These are phyloP conservation scores for Coemansia sp. DNA, from an alignment of 192 early-diverging fungal genomes.

Conservation along the genomic window DNA sequence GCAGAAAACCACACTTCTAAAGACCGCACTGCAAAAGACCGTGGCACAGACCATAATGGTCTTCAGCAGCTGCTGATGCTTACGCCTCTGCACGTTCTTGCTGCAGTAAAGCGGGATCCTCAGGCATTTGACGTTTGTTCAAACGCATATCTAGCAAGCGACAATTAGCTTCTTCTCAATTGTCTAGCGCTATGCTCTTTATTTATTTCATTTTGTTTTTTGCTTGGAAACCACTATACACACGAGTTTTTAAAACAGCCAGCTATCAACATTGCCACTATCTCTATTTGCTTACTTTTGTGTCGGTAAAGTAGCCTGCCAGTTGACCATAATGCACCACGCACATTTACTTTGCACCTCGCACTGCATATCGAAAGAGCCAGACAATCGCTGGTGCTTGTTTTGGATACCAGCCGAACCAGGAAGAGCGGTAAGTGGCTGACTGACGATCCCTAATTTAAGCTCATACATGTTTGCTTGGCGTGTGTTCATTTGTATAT, in stretches of 20 bases:
- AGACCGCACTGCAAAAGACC: not conserved
- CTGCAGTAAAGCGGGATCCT: constrained; percentile 36
- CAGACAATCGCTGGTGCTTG: not conserved
- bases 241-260: not conserved
- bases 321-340: not conserved
- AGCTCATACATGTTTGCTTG: not conserved
- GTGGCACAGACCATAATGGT: not conserved
- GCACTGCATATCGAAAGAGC: constrained; percentile 3
- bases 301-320: not conserved
- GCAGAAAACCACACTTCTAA: no score
- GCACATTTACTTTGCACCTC: not conserved
- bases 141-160: constrained; percentile 30
- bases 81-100: constrained; percentile 43
- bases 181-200: not conserved
- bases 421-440: not conserved
- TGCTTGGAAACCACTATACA: not conserved
- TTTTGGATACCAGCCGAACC: constrained; percentile 1
- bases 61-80: constrained; percentile 28
- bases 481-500: not conserved
- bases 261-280: constrained; percentile 1
- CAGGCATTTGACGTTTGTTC: constrained; percentile 45
- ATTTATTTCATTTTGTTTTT: not conserved
- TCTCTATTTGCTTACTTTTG: not conserved
- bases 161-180: constrained; percentile 2
- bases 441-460: not conserved